Base-by-base conservation (phyloP, 768 basidiomycete genomes). In the Panaeolus cyanescens region DNA sequence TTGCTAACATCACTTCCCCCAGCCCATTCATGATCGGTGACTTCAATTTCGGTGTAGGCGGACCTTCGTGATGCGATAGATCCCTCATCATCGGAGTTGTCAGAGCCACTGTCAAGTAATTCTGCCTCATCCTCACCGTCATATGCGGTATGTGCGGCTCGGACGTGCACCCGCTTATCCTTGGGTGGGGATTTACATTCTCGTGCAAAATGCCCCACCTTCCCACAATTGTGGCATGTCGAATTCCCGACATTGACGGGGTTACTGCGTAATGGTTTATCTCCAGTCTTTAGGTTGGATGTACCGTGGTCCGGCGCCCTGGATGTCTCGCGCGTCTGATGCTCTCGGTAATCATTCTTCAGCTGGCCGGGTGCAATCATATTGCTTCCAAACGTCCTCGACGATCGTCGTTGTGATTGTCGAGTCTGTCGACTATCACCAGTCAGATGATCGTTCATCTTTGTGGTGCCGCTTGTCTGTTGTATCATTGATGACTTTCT, bases 211-310 rank as follows among this genome's bases (percentile, higher is more conserved):
- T 63, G 62, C 4, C 58, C 59, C 1, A 9, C 2, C 10, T 59
- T 55, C 2, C 53, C 37, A 25, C 62, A 63, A 15, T 63, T 63
- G n/a, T 30, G 59, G 20, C 62, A 63, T 39, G 53, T 60, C 33
- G 9, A 37, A 10, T 34, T 54, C 54, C 13, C 22, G 32, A 5
- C 33, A 3, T 25, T 55, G 42, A 10, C 58, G 25, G 19, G 9
- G 39, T n/a, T 22, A 25, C 19, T 50, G 28, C 3, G 8, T 59
- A 4, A 15, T 5, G 5, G 42, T 32, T 32, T 59, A 53, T 34
- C 56, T 57, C 56, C 12, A 57, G 30, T 25, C 32, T n/a, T n/a
- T n/a, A n/a, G n/a, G n/a, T n/a, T n/a, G n/a, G n/a, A n/a, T n/a
- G n/a, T n/a, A n/a, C n/a, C n/a, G n/a, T n/a, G n/a, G n/a, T n/a